These are phyloP conservation scores for Chalciporus piperatus DNA, from an alignment of 768 basidiomycete species.

Conservation along the genomic window DNA sequence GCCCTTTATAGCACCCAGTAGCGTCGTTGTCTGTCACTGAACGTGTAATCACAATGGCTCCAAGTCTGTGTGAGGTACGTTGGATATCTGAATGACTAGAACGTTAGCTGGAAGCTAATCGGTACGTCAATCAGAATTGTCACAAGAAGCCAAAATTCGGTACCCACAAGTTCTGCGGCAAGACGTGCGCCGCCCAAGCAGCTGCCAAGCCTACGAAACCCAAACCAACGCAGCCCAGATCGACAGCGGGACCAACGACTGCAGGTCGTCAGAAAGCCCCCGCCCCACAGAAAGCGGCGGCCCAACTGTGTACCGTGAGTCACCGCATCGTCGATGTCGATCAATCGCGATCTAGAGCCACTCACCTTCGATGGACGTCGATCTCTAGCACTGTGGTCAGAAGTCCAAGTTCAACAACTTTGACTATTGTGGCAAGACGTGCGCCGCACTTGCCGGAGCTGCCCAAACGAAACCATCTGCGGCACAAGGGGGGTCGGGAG, in stretches of 20 bases:
- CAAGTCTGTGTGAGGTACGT: conserved; percentile 31
- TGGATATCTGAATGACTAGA: background rate
- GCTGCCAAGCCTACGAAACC: conserved; percentile 11
- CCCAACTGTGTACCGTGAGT: conserved; percentile 29
- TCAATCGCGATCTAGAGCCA: conserved; percentile 25
- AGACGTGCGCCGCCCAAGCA: conserved; percentile 49
- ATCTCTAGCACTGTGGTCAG: conserved; percentile 47
- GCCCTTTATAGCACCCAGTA: background rate
- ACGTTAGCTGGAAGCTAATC: conserved; percentile 5
- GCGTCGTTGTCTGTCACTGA: conserved; percentile 6
- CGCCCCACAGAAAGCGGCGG: conserved; percentile 14
- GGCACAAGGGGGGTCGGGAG: conserved; percentile 9
- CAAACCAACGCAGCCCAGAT: conserved; percentile 15
- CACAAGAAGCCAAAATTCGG: conserved; percentile 52
- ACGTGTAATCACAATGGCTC: conserved; percentile 22
- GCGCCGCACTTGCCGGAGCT: conserved; percentile 48
- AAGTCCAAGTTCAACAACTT: conserved; percentile 60
- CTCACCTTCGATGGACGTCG: conserved; percentile 23
- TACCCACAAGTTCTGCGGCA: conserved; percentile 56
- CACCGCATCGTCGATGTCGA: conserved; percentile 16
- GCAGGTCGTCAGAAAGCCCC: conserved; percentile 12
- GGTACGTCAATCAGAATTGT: conserved; percentile 42
- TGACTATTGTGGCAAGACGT: conserved; percentile 64
- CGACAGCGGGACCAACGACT: conserved; percentile 12
- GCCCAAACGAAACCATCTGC: conserved; percentile 16